Percentiles rank a stretch among this genome's conserved stretches.
Evolutionary conservation across 1,284 basidiomycete species (phyloP).

Genomic region (Apiotrichum brassicae): DNA sequence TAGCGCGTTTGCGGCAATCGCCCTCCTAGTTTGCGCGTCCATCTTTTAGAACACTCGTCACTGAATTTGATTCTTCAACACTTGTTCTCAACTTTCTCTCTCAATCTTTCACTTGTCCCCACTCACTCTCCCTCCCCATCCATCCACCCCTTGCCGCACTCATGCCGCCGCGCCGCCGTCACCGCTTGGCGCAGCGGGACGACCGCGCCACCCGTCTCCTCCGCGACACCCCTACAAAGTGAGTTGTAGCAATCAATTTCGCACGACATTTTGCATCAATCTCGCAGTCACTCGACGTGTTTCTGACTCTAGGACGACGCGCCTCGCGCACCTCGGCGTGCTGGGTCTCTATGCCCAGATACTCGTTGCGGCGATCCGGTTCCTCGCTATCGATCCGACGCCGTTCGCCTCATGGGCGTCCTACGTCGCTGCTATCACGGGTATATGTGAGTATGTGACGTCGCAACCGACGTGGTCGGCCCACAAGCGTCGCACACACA

Average conservation of each 20-base stretch:
- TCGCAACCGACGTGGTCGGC: neutral
- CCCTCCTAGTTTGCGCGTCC: no score
- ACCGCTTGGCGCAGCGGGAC: neutral
- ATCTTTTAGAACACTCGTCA: no score
- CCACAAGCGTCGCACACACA: no score
- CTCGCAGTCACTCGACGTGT: no score
- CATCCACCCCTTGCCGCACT: neutral
- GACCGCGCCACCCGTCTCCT: neutral
- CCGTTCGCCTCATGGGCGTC: neutral
- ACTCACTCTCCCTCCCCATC: neutral
- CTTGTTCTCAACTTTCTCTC: neutral
- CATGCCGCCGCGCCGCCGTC: neutral
- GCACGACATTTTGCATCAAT: no score
- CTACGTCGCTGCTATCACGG: neutral
- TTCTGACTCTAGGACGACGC: neutral
- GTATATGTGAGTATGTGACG: neutral
- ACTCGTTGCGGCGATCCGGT: neutral
- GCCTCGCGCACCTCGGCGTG: slow-evolving; percentile 1
- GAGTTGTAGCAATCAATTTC: no score
- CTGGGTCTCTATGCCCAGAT: slow-evolving; percentile 1
- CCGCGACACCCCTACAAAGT: neutral
- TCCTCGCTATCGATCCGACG: neutral
- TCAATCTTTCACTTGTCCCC: neutral
- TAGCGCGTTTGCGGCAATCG: no score
- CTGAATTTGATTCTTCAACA: neutral